phyloP scores from a whole-genome alignment of 805 yeast genomes.

The Barnettozyma californica region DNA sequence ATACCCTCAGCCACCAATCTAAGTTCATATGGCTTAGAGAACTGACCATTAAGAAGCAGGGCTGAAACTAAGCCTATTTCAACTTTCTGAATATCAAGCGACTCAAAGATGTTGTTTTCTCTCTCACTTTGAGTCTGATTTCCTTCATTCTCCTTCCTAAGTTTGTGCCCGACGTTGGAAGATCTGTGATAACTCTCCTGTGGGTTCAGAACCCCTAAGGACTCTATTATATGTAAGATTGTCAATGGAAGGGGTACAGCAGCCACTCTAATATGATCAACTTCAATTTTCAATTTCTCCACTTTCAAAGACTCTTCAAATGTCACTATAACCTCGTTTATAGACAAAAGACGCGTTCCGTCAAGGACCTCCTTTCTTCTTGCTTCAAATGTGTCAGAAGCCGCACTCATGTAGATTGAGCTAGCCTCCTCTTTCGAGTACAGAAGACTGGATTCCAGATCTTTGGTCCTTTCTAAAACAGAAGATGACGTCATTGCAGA shows the following conservation, averaged over 20 bases:
- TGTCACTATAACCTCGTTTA: conserved; percentile 33
- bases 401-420: conserved; percentile 79
- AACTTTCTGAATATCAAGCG: conserved; percentile 34
- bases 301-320: conserved; percentile 43
- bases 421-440: conserved; percentile 66
- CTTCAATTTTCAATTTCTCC: conserved; percentile 28
- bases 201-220: conserved; percentile 15
- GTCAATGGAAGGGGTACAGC: conserved; percentile 31
- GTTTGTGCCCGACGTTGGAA: conserved; percentile 11
- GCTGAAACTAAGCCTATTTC: conserved; percentile 44
- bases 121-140: neutral
- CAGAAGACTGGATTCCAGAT: conserved; percentile 48
- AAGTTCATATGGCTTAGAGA: conserved; percentile 31
- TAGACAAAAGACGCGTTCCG: conserved; percentile 16
- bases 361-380: conserved; percentile 11
- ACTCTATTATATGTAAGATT: conserved; percentile 23
- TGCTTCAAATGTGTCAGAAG: conserved; percentile 42
- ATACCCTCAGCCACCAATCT: conserved; percentile 27
- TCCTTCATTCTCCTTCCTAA: neutral
- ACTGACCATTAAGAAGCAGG: conserved; percentile 34
- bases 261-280: conserved; percentile 36
- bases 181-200: conserved; percentile 8
- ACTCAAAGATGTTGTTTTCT: conserved; percentile 28
- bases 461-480: conserved; percentile 15
- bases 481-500: conserved; percentile 30